Evolutionary conservation across 2,329 filamentous ascomycete species (phyloP).

Genomic region (Lecanicillium sp.): DNA sequence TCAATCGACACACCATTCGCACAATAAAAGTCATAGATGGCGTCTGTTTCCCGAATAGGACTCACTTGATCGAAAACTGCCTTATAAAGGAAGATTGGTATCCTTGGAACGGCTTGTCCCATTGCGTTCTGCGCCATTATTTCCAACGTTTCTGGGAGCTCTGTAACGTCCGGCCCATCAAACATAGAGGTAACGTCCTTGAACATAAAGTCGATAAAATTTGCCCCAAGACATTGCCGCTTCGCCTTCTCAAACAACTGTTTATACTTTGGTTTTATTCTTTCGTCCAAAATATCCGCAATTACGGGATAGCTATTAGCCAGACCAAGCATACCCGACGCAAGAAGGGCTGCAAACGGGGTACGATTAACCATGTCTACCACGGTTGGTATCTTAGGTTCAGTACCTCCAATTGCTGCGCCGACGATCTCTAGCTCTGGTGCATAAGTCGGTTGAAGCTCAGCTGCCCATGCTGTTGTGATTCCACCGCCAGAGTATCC

Average conservation of each 20-base stretch:
- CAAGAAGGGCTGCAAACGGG: slow-evolving; percentile 13
- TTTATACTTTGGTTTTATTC: slow-evolving; percentile 11
- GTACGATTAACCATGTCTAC: slow-evolving; percentile 11
- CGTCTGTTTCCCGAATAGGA: slow-evolving; percentile 33
- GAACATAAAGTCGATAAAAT: slow-evolving; percentile 17
- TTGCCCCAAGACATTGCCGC: slow-evolving; percentile 17
- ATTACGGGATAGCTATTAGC: slow-evolving; percentile 14
- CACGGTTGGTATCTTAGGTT: slow-evolving; percentile 12
- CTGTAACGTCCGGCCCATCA: slow-evolving; percentile 23
- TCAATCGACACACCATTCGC: slow-evolving; percentile 28
- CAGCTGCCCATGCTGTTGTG: slow-evolving; percentile 16
- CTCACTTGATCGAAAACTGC: slow-evolving; percentile 37
- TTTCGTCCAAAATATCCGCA: slow-evolving; percentile 5
- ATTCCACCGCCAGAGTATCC: slow-evolving; percentile 19
- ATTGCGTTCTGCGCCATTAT: slow-evolving; percentile 20
- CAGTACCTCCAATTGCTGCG: slow-evolving; percentile 16
- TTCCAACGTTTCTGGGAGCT: slow-evolving; percentile 15
- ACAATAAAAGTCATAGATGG: slow-evolving; percentile 33
- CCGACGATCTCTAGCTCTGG: slow-evolving; percentile 16
- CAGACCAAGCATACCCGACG: slow-evolving; percentile 14
- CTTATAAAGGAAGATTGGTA: slow-evolving; percentile 44
- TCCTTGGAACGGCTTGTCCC: slow-evolving; percentile 31
- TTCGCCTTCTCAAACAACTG: slow-evolving; percentile 19
- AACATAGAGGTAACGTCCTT: slow-evolving; percentile 34
- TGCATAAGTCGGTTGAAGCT: slow-evolving; percentile 18